Evolutionary conservation across 768 basidiomycete genomes (phyloP).

Genomic region (Hypholoma fasciculare): DNA sequence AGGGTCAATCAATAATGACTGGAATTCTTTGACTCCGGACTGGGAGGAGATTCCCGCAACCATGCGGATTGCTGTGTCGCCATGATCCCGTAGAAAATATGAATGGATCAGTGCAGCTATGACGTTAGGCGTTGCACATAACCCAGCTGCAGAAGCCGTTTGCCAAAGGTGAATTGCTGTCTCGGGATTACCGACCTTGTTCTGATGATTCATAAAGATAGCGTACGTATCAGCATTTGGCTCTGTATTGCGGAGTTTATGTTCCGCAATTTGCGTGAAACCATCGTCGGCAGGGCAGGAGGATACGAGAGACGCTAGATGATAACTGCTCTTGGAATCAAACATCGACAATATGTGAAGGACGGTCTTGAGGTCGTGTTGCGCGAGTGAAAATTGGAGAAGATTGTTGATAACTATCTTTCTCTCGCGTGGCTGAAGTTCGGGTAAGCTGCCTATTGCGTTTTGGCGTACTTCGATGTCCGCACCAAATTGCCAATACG

Average conservation of each 20-base stretch:
- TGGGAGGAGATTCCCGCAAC: constrained; percentile 45
- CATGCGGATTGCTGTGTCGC: constrained; percentile 51
- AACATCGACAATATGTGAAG: constrained; percentile 51
- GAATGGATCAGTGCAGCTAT: constrained; percentile 57
- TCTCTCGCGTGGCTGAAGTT: constrained; percentile 37
- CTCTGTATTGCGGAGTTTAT: constrained; percentile 11
- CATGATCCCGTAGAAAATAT: constrained; percentile 47
- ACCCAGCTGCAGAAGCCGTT: constrained; percentile 42
- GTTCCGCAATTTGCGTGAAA: background rate
- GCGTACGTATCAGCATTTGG: constrained; percentile 65
- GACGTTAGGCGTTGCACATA: constrained; percentile 45
- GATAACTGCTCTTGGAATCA: constrained; percentile 26
- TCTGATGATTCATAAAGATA: constrained; percentile 59
- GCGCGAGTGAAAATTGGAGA: constrained; percentile 61
- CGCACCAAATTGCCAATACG: constrained; percentile 60
- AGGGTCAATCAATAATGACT: constrained; percentile 14
- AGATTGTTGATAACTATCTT: constrained; percentile 69
- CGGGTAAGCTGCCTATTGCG: constrained; percentile 47
- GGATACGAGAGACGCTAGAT: constrained; percentile 21
- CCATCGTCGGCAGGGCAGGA: background rate
- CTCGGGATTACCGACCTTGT: constrained; percentile 40
- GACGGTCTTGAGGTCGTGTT: constrained; percentile 47
- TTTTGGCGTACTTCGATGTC: constrained; percentile 54
- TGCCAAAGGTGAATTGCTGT: constrained; percentile 47
- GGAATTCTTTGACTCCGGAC: constrained; percentile 28